phyloP scores from a whole-genome alignment of 768 basidiomycete species.

The Fomitopsis pulvina region DNA sequence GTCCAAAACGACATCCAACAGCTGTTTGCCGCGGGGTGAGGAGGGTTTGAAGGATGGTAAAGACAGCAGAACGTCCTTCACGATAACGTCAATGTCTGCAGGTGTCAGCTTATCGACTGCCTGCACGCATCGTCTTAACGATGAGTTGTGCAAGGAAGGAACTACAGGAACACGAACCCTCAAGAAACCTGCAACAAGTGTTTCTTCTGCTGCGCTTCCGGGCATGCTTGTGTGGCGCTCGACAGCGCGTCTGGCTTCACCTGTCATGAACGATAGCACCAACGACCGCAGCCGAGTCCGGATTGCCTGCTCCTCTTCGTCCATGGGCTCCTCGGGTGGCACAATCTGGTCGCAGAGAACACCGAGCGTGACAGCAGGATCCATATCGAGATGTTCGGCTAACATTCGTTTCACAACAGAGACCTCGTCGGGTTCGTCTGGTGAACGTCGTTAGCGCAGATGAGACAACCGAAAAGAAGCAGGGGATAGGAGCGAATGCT shows the following conservation, averaged over 20 bases:
- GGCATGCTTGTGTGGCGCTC: slow-evolving; percentile 35
- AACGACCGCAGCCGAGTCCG: slow-evolving; percentile 51
- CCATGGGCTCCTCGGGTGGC: slow-evolving; percentile 41
- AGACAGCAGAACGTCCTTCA: slow-evolving; percentile 46
- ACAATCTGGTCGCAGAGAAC: slow-evolving; percentile 66
- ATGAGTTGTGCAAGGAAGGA: not conserved
- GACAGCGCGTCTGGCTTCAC: slow-evolving; percentile 39
- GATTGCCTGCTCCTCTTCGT: slow-evolving; percentile 52
- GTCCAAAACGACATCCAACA: slow-evolving; percentile 35
- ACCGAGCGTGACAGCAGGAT: slow-evolving; percentile 50
- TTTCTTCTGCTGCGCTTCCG: slow-evolving; percentile 39
- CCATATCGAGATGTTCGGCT: slow-evolving; percentile 56
- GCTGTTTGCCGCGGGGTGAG: slow-evolving; percentile 30
- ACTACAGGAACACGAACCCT: slow-evolving; percentile 31
- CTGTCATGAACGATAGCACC: slow-evolving; percentile 53
- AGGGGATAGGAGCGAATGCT: too few relatives aligned
- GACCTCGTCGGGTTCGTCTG: slow-evolving; percentile 62
- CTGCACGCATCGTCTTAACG: slow-evolving; percentile 25
- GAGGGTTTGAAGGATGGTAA: slow-evolving; percentile 37
- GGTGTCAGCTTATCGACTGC: slow-evolving; percentile 39
- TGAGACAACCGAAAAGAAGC: too few relatives aligned
- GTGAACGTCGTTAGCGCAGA: too few relatives aligned
- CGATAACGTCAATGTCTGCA: slow-evolving; percentile 38
- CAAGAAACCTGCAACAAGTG: slow-evolving; percentile 41
- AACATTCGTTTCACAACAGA: slow-evolving; percentile 53